These are phyloP conservation scores for Meira miltonrushii DNA, from an alignment of 1,284 basidiomycete species.

Conservation along the genomic window DNA sequence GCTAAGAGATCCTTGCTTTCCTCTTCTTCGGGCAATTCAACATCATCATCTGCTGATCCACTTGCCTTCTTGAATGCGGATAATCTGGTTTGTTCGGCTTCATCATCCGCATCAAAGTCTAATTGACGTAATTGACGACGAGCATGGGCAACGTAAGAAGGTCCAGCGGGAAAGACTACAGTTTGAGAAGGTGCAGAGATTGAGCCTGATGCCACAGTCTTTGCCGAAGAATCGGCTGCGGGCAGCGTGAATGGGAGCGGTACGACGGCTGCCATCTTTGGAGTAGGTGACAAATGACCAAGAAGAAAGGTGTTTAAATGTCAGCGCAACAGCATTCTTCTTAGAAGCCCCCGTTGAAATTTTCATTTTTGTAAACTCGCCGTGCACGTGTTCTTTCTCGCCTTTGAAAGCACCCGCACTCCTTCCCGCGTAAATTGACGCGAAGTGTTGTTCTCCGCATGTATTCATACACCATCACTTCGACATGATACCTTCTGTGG, in stretches of 20 bases:
- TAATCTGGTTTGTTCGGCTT: slow-evolving; percentile 29
- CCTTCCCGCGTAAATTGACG: too few relatives aligned
- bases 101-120: slow-evolving; percentile 46
- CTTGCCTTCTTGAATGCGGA: slow-evolving; percentile 56
- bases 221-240: slow-evolving; percentile 41
- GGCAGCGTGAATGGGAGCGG: slow-evolving; percentile 43
- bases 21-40: slow-evolving; percentile 82
- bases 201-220: slow-evolving; percentile 26
- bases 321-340: too few relatives aligned
- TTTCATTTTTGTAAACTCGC: too few relatives aligned
- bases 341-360: too few relatives aligned
- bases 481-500: too few relatives aligned
- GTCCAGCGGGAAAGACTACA: slow-evolving; percentile 41
- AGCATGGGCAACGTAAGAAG: slow-evolving; percentile 44
- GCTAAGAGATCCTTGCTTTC: slow-evolving; percentile 69
- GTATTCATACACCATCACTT: too few relatives aligned
- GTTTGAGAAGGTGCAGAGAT: slow-evolving; percentile 32
- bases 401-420: too few relatives aligned
- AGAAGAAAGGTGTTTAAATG: neutral
- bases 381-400: too few relatives aligned
- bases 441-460: too few relatives aligned
- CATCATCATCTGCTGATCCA: slow-evolving; percentile 69
- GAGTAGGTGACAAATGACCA: neutral
- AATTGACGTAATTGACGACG: slow-evolving; percentile 42
- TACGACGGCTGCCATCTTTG: slow-evolving; percentile 40